Percentiles rank a stretch among this genome's conserved stretches.
Evolutionary conservation across 2,329 filamentous ascomycete species (phyloP).

Genomic region (Shiraia sp.): DNA sequence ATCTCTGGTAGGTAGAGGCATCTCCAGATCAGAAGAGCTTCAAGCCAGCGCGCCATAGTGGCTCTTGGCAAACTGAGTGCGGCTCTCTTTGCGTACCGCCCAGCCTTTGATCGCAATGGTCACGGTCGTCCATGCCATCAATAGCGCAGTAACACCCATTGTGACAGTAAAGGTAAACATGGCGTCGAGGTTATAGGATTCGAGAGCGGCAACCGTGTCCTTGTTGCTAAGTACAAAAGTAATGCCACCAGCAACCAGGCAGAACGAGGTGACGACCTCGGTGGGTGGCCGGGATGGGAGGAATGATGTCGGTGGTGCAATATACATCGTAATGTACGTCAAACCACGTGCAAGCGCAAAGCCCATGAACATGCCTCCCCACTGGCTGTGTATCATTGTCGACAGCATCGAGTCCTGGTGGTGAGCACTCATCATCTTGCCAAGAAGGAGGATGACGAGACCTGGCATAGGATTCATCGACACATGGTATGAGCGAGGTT

Average conservation of each 20-base stretch:
- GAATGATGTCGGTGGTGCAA: constrained; percentile 78
- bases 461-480: constrained; percentile 89
- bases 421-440: constrained; percentile 94
- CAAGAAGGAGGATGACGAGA: constrained; percentile 82
- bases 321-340: constrained; percentile 79
- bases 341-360: constrained; percentile 76
- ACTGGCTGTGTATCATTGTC: constrained; percentile 91
- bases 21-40: no score
- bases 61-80: constrained; percentile 25
- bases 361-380: constrained; percentile 82
- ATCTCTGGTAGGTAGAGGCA: no score
- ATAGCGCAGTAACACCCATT: constrained; percentile 77
- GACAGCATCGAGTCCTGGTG: constrained; percentile 82
- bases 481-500: constrained; percentile 70
- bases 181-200: constrained; percentile 75
- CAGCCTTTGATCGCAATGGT: constrained; percentile 85
- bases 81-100: constrained; percentile 57
- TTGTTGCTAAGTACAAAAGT: constrained; percentile 90
- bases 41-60: constrained; percentile 34
- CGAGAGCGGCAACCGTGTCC: constrained; percentile 77
- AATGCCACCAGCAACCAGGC: constrained; percentile 81
- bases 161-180: constrained; percentile 94
- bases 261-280: constrained; percentile 85
- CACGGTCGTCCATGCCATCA: constrained; percentile 84
- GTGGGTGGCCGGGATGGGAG: constrained; percentile 85